Evolutionary conservation across 495 filamentous ascomycete genomes (phyloP), one percentile per base, ranked within the genome.

Genomic region (Elasticomyces elasticus): DNA sequence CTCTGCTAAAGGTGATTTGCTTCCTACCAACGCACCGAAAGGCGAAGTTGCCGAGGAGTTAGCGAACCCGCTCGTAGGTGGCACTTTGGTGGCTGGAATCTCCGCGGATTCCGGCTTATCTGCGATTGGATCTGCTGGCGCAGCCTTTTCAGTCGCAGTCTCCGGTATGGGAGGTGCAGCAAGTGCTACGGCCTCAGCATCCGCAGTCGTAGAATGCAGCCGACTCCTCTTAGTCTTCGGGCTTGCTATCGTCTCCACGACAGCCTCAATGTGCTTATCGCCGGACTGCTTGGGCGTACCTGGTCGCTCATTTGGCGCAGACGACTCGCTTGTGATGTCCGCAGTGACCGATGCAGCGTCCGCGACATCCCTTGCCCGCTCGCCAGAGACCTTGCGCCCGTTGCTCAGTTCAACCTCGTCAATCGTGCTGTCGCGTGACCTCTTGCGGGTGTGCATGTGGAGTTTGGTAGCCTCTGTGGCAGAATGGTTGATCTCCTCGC

Each of bases 31-130:
- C 10, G 51, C 54, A 24, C 60, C 57, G 49, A 71, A 67, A 27
- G 67, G 63, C 24, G 66, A 69, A 0, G 37, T 38, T 23, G 64
- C 54, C 17, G 67, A 64, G 13, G 64, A 62, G 53, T 76, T 79
- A 26, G 72, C 69, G 61, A 81, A 83, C 15, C 72, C 73, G 58
- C 71, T 76, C n/a, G 64, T 31, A 13, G 27, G 28, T 50, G 56
- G 41, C n/a, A 48, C 37, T 24, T 55, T 50, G 43, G 30, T 38
- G 10, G 41, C 28, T 6, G 40, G 7, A n/a, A 25, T 51, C 24
- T 9, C 49, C 17, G 48, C 12, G 17, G 6, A 3, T 2, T 42
- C 30, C 22, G 28, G 30, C 24, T 26, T 40, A 23, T 10, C 24
- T 23, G 5, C 19, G 19, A 9, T 15, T 23, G 42, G n/a, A 7